Conservation (phyloP, 1,139 yeast genomes). For the Arxiozyma slooffiae region DNA sequence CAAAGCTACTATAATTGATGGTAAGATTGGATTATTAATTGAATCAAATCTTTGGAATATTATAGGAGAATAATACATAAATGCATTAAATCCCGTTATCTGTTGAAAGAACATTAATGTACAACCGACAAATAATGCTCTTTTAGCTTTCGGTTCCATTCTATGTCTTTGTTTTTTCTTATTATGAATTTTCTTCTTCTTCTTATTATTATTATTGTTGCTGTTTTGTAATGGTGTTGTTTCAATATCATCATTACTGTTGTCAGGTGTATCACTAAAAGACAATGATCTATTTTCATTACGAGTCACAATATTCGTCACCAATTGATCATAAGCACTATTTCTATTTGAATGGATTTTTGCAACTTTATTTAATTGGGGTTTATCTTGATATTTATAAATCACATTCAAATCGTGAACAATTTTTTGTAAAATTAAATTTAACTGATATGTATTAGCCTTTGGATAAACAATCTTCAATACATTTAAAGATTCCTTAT, state of each 20-base stretch:
- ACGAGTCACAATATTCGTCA: not conserved
- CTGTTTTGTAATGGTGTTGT: not conserved
- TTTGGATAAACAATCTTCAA: constrained; percentile 33
- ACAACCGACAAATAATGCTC: constrained; percentile 60
- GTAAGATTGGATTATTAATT: constrained; percentile 50
- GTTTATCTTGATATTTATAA: constrained; percentile 12
- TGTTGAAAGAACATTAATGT: constrained; percentile 68
- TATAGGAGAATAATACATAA: constrained; percentile 65
- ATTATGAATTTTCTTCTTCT: too few relatives aligned
- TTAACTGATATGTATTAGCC: constrained; percentile 29
- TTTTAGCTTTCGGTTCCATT: constrained; percentile 35
- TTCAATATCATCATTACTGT: not conserved
- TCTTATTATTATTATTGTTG: not conserved
- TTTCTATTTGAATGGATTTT: not conserved
- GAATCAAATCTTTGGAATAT: constrained; percentile 49
- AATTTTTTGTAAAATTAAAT: constrained; percentile 26
- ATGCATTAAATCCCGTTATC: constrained; percentile 64
- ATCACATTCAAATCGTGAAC: constrained; percentile 25
- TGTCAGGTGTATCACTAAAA: not conserved
- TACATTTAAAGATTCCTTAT: constrained; percentile 34
- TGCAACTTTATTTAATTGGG: constrained; percentile 2
- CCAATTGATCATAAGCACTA: constrained; percentile 2
- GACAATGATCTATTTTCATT: not conserved
- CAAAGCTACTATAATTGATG: constrained; percentile 55
- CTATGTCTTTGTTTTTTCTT: constrained; percentile 9